Conservation (phyloP, 75 land plant species). For the Sequoia sempervirens region DNA sequence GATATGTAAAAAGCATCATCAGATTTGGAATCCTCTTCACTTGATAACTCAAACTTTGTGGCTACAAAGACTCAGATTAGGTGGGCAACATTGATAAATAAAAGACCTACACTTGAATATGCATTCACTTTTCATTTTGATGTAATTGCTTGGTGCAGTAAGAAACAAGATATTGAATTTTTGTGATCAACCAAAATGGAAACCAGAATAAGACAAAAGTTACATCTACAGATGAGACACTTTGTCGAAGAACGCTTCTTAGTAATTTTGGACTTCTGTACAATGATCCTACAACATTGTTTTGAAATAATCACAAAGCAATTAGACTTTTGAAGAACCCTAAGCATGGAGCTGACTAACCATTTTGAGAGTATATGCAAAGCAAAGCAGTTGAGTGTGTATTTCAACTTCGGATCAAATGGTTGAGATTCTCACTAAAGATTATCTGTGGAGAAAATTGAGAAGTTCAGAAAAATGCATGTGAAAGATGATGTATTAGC, state of each 20-base stretch:
- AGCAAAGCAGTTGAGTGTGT: not conserved
- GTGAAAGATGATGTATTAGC: not conserved
- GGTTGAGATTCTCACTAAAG: not conserved
- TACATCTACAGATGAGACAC: not conserved
- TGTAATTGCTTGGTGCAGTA: constrained; percentile 19
- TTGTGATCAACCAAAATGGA: not conserved
- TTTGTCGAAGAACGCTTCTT: not conserved
- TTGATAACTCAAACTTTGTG: not conserved
- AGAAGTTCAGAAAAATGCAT: not conserved
- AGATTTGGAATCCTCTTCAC: constrained; percentile 4
- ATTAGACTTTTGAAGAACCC: constrained; percentile 6
- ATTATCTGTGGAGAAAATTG: not conserved
- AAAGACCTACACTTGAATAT: constrained; percentile 17
- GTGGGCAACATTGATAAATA: constrained; percentile 13
- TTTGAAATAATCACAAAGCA: constrained; percentile 5
- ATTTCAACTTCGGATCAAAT: not conserved
- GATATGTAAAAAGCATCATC: constrained; percentile 35
- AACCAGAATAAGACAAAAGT: not conserved
- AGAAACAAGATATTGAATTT: constrained; percentile 16
- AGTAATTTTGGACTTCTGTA: constrained; percentile 1
- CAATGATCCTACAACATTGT: not conserved
- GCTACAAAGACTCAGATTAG: constrained; percentile 25
- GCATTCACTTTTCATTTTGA: constrained; percentile 11
- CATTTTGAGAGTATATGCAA: constrained; percentile 9
- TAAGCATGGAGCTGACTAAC: constrained; percentile 13